Conservation (phyloP, 2,329 filamentous ascomycete species). For the Thelonectria olida region DNA sequence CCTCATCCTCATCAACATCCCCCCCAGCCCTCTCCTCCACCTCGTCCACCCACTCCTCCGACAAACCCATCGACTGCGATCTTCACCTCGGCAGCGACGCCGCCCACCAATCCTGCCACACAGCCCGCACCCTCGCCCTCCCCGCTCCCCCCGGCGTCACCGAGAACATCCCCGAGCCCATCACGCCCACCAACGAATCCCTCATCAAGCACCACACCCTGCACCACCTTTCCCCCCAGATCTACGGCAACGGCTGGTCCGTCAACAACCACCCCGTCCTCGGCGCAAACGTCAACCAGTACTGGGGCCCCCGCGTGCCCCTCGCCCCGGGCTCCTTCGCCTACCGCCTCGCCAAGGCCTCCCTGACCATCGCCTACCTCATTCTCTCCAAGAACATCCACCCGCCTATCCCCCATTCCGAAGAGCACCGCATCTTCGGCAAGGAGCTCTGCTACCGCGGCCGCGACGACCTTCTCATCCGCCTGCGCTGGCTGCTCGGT, state of each 20-base stretch:
- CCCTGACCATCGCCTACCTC: conserved; percentile 32
- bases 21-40: conserved; percentile 5
- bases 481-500: conserved; percentile 36
- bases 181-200: conserved; percentile 2
- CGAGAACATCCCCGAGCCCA: conserved; percentile 4
- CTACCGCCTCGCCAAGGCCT: conserved; percentile 31
- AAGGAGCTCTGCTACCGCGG: conserved; percentile 25
- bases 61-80: conserved; percentile 14
- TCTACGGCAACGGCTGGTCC: conserved; percentile 39
- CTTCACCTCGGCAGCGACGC: conserved; percentile 1
- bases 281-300: neutral
- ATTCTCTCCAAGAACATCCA: conserved; percentile 25
- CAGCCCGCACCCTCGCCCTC: conserved; percentile 7
- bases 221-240: conserved; percentile 25
- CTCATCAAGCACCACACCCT: neutral
- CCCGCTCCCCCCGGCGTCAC: conserved; percentile 7
- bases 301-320: conserved; percentile 10
- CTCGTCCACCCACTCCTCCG: conserved; percentile 9
- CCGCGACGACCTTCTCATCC: conserved; percentile 36
- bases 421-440: conserved; percentile 32
- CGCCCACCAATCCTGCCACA: neutral
- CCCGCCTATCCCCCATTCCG: conserved; percentile 14
- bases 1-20: neutral
- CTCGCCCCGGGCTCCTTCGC: conserved; percentile 33
- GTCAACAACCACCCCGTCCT: conserved; percentile 21